Evolutionary conservation across 140 eudicot genomes (phyloP).

Genomic region (Bidens hawaiensis): DNA sequence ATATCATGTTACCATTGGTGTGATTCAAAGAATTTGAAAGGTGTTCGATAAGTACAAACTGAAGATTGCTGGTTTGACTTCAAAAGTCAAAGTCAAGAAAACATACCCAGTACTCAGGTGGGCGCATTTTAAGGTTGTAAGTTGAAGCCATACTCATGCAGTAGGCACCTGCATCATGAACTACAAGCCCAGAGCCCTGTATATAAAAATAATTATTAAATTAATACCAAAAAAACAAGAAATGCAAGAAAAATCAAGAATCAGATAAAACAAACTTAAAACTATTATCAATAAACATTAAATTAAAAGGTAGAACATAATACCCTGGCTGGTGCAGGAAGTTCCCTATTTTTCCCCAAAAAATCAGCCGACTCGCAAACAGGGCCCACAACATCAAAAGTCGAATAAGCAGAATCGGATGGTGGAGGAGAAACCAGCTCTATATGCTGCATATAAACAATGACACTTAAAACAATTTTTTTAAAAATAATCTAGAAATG

Average conservation of each 20-base stretch:
- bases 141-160: constrained; percentile 99
- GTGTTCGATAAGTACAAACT: neutral
- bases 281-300: neutral
- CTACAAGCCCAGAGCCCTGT: constrained; percentile 95
- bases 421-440: constrained; percentile 83
- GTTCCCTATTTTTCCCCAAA: constrained; percentile 88
- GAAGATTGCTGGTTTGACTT: neutral
- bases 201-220: neutral
- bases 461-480: neutral
- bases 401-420: constrained; percentile 64
- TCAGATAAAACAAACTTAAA: neutral
- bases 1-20: neutral
- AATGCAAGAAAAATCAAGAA: neutral
- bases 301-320: neutral
- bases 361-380: constrained; percentile 96
- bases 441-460: constrained; percentile 63
- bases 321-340: constrained; percentile 79
- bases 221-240: neutral
- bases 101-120: constrained; percentile 84
- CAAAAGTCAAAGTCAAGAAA: constrained; percentile 15
- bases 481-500: too few species aligned
- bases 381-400: constrained; percentile 96
- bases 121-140: constrained; percentile 97
- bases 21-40: neutral
- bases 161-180: constrained; percentile 99